These are phyloP conservation scores for Vinca major DNA, from an alignment of 305 asterid genomes.

Conservation along the genomic window DNA sequence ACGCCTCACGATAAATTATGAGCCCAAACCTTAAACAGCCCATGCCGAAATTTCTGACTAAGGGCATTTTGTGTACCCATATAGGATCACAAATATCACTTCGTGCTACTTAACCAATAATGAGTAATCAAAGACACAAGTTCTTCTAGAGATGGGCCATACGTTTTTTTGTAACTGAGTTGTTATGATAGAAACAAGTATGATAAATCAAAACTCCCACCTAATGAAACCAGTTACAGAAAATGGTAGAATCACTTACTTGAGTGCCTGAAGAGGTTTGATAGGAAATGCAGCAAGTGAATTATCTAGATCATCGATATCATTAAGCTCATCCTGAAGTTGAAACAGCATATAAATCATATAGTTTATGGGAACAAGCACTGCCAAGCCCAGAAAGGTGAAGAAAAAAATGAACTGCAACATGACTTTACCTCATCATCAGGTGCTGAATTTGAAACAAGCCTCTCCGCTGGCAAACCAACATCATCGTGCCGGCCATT, in stretches of 20 bases:
- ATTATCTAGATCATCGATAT: slow-evolving; percentile 52
- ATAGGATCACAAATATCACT: not conserved
- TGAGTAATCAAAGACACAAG: not conserved
- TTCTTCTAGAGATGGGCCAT: not conserved
- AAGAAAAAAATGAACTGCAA: not conserved
- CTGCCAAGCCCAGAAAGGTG: not conserved
- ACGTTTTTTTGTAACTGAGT: not conserved
- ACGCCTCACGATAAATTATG: not conserved
- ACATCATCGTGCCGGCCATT: slow-evolving; percentile 32
- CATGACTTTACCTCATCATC: slow-evolving; percentile 37
- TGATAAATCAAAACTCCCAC: not conserved
- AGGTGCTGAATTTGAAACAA: slow-evolving; percentile 30
- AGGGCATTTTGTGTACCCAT: not conserved
- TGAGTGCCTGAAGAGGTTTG: slow-evolving; percentile 89
- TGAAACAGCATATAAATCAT: slow-evolving; percentile 16
- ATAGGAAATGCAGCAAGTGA: slow-evolving; percentile 77
- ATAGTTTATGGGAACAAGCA: not conserved
- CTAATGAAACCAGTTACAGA: slow-evolving; percentile 1
- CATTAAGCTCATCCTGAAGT: slow-evolving; percentile 50
- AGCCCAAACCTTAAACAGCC: not conserved
- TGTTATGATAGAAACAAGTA: not conserved
- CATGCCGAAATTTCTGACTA: not conserved
- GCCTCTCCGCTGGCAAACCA: slow-evolving; percentile 35
- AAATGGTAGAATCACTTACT: slow-evolving; percentile 32
- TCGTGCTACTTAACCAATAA: not conserved